These are phyloP conservation scores for Fusarium tricinctum DNA, from an alignment of 2,329 filamentous ascomycete genomes.

Conservation along the genomic window DNA sequence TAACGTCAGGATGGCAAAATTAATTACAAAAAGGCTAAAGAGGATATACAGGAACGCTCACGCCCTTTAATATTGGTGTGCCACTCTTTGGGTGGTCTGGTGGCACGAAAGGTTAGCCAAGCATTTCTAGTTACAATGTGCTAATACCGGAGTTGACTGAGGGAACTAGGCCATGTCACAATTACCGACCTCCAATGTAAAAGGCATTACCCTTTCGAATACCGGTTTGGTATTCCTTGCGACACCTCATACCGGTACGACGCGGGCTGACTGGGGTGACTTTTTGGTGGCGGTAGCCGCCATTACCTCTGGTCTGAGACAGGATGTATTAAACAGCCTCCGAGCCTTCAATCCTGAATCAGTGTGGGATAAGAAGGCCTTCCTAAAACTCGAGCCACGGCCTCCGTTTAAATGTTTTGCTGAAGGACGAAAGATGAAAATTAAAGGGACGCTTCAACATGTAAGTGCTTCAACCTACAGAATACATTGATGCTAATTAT, in stretches of 20 bases:
- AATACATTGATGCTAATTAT: rapidly evolving
- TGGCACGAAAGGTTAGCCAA: neutral
- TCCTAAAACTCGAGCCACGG: rapidly evolving
- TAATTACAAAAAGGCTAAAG: rapidly evolving
- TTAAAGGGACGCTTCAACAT: rapidly evolving
- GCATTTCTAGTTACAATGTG: neutral
- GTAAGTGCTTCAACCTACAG: neutral
- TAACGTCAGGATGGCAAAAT: neutral
- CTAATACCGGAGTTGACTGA: too few species aligned
- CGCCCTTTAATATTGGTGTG: neutral
- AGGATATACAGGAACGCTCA: neutral
- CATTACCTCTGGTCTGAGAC: neutral
- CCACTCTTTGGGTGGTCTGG: neutral
- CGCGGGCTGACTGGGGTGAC: rapidly evolving
- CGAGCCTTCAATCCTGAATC: rapidly evolving
- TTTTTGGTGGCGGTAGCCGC: rapidly evolving
- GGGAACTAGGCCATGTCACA: neutral
- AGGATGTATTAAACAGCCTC: rapidly evolving
- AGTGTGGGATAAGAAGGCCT: rapidly evolving
- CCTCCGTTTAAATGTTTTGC: neutral
- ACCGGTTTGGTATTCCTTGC: rapidly evolving
- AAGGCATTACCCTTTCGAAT: rapidly evolving
- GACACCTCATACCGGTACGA: rapidly evolving
- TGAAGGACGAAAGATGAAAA: rapidly evolving
- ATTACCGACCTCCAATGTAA: rapidly evolving